These are phyloP conservation scores for Termitomyces sp. DNA, from an alignment of 768 basidiomycete species.

Conservation along the genomic window DNA sequence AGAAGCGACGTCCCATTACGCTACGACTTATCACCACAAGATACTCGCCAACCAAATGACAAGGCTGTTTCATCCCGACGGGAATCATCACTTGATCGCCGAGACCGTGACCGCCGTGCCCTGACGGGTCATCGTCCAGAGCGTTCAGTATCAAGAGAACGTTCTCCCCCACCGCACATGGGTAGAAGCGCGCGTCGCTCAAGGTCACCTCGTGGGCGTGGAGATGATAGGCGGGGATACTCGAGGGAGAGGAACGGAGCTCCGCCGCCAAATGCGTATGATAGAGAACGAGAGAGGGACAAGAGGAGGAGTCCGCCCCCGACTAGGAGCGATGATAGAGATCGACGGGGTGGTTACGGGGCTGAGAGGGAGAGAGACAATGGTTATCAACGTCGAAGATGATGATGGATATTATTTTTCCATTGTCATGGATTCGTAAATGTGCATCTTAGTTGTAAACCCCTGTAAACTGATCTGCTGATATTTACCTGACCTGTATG, in stretches of 20 bases:
- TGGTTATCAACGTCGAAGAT: constrained; percentile 14
- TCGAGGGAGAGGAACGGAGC: constrained; percentile 8
- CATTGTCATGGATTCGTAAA: neutral
- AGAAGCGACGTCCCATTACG: constrained; percentile 10
- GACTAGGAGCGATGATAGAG: constrained; percentile 7
- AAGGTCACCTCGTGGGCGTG: constrained; percentile 15
- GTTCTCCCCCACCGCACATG: constrained; percentile 21
- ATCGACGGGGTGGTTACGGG: constrained; percentile 4
- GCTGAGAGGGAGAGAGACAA: constrained; percentile 10
- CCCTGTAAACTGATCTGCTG: neutral
- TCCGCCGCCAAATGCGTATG: constrained; percentile 1
- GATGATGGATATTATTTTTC: neutral
- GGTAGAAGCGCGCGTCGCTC: constrained; percentile 14
- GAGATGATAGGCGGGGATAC: constrained; percentile 9
- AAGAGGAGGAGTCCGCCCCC: constrained; percentile 7
- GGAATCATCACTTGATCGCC: constrained; percentile 3
- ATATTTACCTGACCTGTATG: neutral
- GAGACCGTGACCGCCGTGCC: constrained; percentile 7
- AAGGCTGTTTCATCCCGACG: neutral
- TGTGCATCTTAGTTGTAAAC: neutral
- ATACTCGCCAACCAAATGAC: constrained; percentile 11
- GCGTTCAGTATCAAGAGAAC: constrained; percentile 11
- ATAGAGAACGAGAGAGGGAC: constrained; percentile 9
- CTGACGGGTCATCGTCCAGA: neutral
- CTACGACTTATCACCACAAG: constrained; percentile 12